Evolutionary conservation across 2,329 filamentous ascomycete species (phyloP).

Genomic region (Penicillium fuscoglaucum): DNA sequence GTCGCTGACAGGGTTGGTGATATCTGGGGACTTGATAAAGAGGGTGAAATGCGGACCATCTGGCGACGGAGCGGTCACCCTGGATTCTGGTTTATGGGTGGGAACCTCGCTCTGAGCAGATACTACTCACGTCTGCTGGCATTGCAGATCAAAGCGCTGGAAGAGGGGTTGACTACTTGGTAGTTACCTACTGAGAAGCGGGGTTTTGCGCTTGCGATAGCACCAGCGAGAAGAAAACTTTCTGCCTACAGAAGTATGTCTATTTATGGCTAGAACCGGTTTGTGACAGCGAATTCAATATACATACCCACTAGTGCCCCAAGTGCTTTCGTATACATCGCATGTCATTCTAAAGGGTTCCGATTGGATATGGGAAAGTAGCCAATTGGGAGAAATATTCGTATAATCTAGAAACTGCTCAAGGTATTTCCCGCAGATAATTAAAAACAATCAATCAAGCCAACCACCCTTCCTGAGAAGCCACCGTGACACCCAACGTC

Average conservation of each 20-base stretch:
- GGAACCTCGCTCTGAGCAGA: slow-evolving; percentile 63
- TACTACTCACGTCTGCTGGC: slow-evolving; percentile 59
- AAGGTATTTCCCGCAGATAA: no score
- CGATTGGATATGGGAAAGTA: neutral
- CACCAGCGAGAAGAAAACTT: neutral
- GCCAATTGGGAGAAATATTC: neutral
- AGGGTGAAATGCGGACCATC: slow-evolving; percentile 58
- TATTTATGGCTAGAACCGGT: neutral
- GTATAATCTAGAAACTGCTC: neutral
- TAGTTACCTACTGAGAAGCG: neutral
- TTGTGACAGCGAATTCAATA: neutral
- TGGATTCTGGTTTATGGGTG: slow-evolving; percentile 68
- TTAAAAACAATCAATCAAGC: neutral
- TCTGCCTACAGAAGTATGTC: neutral
- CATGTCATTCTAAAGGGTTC: neutral
- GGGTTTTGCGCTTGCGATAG: neutral
- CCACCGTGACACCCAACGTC: slow-evolving; percentile 34
- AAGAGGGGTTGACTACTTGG: slow-evolving; percentile 30
- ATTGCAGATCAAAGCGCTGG: slow-evolving; percentile 51
- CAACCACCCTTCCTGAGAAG: slow-evolving; percentile 32
- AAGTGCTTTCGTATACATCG: neutral
- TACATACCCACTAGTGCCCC: neutral
- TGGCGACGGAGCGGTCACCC: slow-evolving; percentile 64
- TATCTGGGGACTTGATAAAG: slow-evolving; percentile 62
- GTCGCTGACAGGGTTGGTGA: slow-evolving; percentile 60